Base-by-base conservation (phyloP, 2,329 filamentous ascomycete species). In the Trematosphaeria pertusa region DNA sequence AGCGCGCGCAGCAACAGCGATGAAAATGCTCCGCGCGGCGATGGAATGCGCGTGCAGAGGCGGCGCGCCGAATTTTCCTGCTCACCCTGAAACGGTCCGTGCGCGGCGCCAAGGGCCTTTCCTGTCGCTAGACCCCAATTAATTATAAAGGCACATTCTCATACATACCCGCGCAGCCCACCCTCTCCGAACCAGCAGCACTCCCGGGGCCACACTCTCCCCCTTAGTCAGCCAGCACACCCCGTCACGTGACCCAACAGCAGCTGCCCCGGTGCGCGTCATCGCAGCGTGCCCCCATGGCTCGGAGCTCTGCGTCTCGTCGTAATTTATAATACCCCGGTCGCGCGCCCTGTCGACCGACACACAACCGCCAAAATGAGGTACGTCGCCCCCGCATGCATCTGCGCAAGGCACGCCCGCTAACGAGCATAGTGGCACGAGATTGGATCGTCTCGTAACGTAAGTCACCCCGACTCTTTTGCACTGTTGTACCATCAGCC, bases 401-500 rank as follows among this genome's bases (percentile, higher is more conserved):
- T 31, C 30, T 37, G 2, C 20, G 19, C 33, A 50, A 41, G 43
- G n/a, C n/a, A 57, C 54, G 52, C 58, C 59, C 61, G 66, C 67
- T 70, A 69, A 70, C 58, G 50, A 50, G 54, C 44, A 61, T 64
- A 70, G 67, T 69, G 67, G 58, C 60, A 70, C 67, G 50, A 68
- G 65, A 65, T 62, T 70, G 58, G 67, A 70, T 54, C 64, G 67
- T 55, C 67, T 70, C 50, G 67, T 70, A 59, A 70, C 64, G 67
- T 70, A 63, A 63, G 67, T 70, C 35, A 47, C 14, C 21, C 15
- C n/a, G 20, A 10, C n/a, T n/a, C 17, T 31, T 19, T 21, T 20
- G 15, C 11, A 7, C 30, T 18, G 11, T n/a, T n/a, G n/a, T 15
- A 5, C 9, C 20, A 18, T 33, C 24, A 22, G 11, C 15, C 22